phyloP scores from a whole-genome alignment of 306 rosid species.

The Cucumis melo region DNA sequence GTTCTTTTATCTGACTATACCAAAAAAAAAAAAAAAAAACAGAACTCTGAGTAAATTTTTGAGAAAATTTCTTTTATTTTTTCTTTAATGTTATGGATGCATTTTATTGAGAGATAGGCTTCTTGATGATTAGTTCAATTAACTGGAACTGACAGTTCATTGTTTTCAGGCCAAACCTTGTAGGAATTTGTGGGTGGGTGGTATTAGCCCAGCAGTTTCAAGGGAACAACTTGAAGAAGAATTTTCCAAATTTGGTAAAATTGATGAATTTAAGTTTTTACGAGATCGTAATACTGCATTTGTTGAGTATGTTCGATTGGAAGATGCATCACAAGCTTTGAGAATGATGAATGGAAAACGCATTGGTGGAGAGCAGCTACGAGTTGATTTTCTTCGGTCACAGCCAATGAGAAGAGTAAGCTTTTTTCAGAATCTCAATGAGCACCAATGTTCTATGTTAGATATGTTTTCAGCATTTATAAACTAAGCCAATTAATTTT shows the following conservation, averaged over 20 bases:
- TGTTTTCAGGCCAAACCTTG: constrained; percentile 76
- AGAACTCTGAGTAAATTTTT: background rate
- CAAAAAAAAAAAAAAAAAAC: background rate
- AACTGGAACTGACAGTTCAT: background rate
- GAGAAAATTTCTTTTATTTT: background rate
- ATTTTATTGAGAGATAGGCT: background rate
- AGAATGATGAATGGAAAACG: constrained; percentile 80
- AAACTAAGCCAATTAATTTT: background rate
- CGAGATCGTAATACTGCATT: constrained; percentile 86
- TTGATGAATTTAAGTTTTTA: constrained; percentile 73
- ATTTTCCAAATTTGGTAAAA: constrained; percentile 67
- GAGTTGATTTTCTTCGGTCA: constrained; percentile 87
- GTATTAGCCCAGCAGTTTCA: constrained; percentile 65
- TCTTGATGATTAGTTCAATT: background rate
- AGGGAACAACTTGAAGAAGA: constrained; percentile 79
- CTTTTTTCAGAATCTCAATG: constrained; percentile 1
- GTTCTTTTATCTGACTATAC: background rate
- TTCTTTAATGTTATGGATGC: background rate
- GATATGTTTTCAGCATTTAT: background rate
- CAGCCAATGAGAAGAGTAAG: constrained; percentile 57
- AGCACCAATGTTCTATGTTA: background rate
- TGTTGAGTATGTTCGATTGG: constrained; percentile 67
- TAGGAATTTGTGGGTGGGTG: constrained; percentile 92
- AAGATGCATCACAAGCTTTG: constrained; percentile 85
- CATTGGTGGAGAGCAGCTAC: constrained; percentile 78